Conservation (phyloP, 108 stramenopile species). For the Bacterosira constricta region DNA sequence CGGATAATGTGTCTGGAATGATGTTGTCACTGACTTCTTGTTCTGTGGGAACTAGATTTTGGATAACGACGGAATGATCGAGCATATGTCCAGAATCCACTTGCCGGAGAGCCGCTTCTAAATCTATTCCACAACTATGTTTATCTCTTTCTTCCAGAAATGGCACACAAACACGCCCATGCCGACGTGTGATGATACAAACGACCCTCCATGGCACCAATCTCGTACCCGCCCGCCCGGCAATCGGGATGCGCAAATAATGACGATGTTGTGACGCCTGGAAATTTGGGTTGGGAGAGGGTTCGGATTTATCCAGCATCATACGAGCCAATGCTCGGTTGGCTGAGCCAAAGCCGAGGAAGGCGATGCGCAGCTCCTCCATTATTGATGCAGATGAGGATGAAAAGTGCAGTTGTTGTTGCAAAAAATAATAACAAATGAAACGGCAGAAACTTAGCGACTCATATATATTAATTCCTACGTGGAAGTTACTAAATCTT, state of each 20-base stretch:
- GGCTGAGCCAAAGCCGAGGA: conserved; percentile 44
- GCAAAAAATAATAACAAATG: background rate
- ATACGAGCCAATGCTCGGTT: conserved; percentile 31
- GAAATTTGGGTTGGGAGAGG: background rate
- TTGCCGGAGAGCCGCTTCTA: conserved; percentile 13
- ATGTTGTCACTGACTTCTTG: too few species aligned
- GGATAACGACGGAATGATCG: conserved; percentile 22
- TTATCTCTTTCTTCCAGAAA: background rate
- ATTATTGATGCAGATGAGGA: too few species aligned
- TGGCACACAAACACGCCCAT: conserved; percentile 31
- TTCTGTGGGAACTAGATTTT: too few species aligned
- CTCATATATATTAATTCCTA: background rate
- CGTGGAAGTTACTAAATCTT: too few species aligned
- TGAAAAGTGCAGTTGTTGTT: too few species aligned
- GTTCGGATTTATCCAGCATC: conserved; percentile 35
- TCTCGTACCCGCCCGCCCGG: background rate
- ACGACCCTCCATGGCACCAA: conserved; percentile 38
- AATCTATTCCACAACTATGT: conserved; percentile 6
- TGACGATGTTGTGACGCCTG: background rate
- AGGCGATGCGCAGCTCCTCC: conserved; percentile 27
- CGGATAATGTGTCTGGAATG: too few species aligned
- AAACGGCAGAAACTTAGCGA: too few species aligned
- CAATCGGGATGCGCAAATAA: conserved; percentile 8
- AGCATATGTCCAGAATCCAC: conserved; percentile 18
- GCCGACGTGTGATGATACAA: conserved; percentile 31